These are phyloP conservation scores for Eimeria necatrix DNA, from an alignment of 169 alveolate species.

Conservation along the genomic window DNA sequence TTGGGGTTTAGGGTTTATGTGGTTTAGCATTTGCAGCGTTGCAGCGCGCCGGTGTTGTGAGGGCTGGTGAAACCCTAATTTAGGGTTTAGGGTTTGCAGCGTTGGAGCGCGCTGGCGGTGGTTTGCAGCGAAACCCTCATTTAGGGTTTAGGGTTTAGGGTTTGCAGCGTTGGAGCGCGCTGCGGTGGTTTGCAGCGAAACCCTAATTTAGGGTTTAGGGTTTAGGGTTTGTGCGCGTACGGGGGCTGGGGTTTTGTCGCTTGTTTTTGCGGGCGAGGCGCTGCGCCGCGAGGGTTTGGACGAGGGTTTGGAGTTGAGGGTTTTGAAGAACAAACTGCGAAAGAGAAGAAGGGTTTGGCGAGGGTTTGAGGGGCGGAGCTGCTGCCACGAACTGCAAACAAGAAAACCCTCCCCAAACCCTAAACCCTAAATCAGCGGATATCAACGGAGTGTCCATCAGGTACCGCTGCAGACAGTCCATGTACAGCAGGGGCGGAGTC, in stretches of 20 bases:
- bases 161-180: not conserved
- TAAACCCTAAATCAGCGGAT: not conserved
- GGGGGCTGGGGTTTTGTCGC: not conserved
- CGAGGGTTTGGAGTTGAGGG: not conserved
- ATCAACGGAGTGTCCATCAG: slow-evolving; percentile 40
- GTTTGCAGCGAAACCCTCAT: no score
- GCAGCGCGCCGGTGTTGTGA: no score
- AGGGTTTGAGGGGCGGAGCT: slow-evolving; percentile 2
- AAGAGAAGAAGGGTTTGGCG: slow-evolving; percentile 17
- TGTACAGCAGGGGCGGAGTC: slow-evolving; percentile 52
- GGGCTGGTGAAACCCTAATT: no score
- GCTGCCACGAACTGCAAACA: not conserved
- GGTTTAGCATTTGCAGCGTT: no score
- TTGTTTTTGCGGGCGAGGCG: not conserved
- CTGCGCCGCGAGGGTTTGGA: not conserved
- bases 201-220: not conserved
- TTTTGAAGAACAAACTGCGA: not conserved
- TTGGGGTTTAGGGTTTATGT: no score
- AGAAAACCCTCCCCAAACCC: not conserved
- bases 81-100: no score
- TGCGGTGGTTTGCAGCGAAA: no score
- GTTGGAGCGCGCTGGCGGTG: no score
- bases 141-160: not conserved
- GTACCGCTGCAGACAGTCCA: slow-evolving; percentile 51
- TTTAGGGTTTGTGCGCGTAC: not conserved